Evolutionary conservation across 2,329 filamentous ascomycete species (phyloP).

Genomic region (Alternaria sp.): DNA sequence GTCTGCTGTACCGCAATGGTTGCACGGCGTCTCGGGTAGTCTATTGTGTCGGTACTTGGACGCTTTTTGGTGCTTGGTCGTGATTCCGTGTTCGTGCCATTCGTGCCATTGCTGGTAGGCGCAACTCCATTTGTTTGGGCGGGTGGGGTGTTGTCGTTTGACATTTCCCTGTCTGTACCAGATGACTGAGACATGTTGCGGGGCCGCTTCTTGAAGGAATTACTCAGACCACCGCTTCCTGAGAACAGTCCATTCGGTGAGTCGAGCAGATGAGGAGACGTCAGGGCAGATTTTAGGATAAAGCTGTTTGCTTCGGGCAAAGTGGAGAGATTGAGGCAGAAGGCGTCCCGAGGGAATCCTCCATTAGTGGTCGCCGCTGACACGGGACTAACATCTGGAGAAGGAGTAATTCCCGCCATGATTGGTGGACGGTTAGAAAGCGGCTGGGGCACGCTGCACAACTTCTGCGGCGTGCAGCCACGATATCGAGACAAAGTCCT

Average conservation of each 20-base stretch:
- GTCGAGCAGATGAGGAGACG: slow-evolving; percentile 50
- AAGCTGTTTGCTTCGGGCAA: slow-evolving; percentile 49
- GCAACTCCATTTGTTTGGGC: slow-evolving; percentile 40
- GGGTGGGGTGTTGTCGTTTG: slow-evolving; percentile 41
- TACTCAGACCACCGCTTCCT: slow-evolving; percentile 36
- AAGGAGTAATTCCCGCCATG: slow-evolving; percentile 52
- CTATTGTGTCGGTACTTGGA: slow-evolving; percentile 52
- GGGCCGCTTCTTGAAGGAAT: slow-evolving; percentile 48
- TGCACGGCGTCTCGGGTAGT: slow-evolving; percentile 53
- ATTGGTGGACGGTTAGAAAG: slow-evolving; percentile 46
- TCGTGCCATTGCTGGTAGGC: slow-evolving; percentile 42
- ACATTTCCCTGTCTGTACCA: slow-evolving; percentile 52
- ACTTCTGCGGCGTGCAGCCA: slow-evolving; percentile 41
- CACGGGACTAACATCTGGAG: slow-evolving; percentile 54
- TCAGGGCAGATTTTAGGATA: slow-evolving; percentile 49
- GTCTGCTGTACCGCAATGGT: slow-evolving; percentile 51
- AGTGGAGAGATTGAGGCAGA: slow-evolving; percentile 52
- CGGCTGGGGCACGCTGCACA: slow-evolving; percentile 41
- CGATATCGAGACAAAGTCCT: slow-evolving; percentile 26
- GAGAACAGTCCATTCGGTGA: slow-evolving; percentile 49
- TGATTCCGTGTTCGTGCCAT: slow-evolving; percentile 33
- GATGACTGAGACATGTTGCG: slow-evolving; percentile 56
- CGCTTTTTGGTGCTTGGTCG: slow-evolving; percentile 48
- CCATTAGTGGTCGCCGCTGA: slow-evolving; percentile 53
- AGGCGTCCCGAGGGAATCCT: slow-evolving; percentile 49